Percentiles rank a stretch among this genome's conserved stretches.
phyloP scores from a whole-genome alignment of 1,284 basidiomycete genomes.

The Fomitopsis palustris region DNA sequence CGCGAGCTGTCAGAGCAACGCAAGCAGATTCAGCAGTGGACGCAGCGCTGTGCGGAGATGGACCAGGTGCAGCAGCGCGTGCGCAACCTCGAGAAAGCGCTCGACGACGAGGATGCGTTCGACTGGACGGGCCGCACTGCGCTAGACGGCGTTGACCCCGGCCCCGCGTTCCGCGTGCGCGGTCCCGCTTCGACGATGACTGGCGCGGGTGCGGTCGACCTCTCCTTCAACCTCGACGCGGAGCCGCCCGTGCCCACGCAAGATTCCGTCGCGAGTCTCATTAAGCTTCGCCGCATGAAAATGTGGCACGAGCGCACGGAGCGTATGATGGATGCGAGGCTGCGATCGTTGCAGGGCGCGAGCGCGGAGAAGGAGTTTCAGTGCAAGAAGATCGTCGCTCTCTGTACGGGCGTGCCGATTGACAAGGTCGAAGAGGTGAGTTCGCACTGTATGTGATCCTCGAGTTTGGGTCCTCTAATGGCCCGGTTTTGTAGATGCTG shows the following conservation, averaged over 20 bases:
- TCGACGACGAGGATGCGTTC: conserved; percentile 73
- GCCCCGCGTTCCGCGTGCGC: conserved; percentile 63
- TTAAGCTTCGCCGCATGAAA: conserved; percentile 72
- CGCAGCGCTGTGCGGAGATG: conserved; percentile 66
- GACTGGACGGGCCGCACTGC: conserved; percentile 90
- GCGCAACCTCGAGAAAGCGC: conserved; percentile 76
- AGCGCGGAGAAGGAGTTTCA: conserved; percentile 84
- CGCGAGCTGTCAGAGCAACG: conserved; percentile 88
- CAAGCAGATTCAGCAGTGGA: conserved; percentile 76
- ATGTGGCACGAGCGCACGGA: conserved; percentile 83
- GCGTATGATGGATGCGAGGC: conserved; percentile 63
- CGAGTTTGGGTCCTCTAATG: neutral
- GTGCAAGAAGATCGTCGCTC: conserved; percentile 87
- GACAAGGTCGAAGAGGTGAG: conserved; percentile 89
- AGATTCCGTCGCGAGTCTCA: conserved; percentile 57
- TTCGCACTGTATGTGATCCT: conserved; percentile 13
- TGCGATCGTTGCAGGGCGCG: conserved; percentile 73
- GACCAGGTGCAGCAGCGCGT: conserved; percentile 77
- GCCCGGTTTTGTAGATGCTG: conserved; percentile 58
- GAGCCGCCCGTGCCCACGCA: conserved; percentile 65
- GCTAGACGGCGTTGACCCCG: conserved; percentile 52
- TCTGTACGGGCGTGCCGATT: conserved; percentile 85
- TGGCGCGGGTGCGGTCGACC: conserved; percentile 48
- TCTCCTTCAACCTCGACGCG: conserved; percentile 58
- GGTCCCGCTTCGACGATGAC: conserved; percentile 60